A percentile compares a stretch with the other conserved stretches of the same genome.
Evolutionary conservation across 2,329 filamentous ascomycete species (phyloP).

Genomic region (Alternaria arbusti): DNA sequence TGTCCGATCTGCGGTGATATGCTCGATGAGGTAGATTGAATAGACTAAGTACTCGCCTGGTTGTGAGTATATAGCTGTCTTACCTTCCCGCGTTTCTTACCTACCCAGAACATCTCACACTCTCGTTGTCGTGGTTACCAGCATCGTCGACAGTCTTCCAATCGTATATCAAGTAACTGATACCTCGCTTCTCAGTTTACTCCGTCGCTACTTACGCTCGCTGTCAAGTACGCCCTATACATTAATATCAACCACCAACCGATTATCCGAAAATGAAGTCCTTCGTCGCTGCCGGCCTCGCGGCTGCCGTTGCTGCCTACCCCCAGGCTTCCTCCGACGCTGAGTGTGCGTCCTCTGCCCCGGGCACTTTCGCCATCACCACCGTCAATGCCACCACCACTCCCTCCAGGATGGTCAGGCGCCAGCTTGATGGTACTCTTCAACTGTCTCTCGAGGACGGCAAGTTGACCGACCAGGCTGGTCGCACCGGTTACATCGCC

Average conservation of each 20-base stretch:
- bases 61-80: constrained; percentile 40
- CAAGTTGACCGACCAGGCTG: constrained; percentile 68
- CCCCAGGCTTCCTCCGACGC: constrained; percentile 51
- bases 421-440: constrained; percentile 55
- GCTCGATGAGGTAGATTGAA: constrained; percentile 29
- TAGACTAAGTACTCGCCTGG: constrained; percentile 17
- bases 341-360: constrained; percentile 60
- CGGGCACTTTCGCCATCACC: constrained; percentile 66
- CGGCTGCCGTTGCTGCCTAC: constrained; percentile 35
- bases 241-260: constrained; percentile 13
- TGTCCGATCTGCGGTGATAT: constrained; percentile 29
- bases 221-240: constrained; percentile 15
- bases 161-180: constrained; percentile 33
- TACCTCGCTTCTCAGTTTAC: constrained; percentile 48
- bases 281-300: constrained; percentile 37
- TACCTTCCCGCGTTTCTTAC: constrained; percentile 18
- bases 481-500: constrained; percentile 79
- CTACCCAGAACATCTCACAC: constrained; percentile 20
- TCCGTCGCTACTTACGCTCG: constrained; percentile 28
- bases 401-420: constrained; percentile 31
- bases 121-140: constrained; percentile 37
- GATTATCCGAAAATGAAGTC: constrained; percentile 38
- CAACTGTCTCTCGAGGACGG: constrained; percentile 68
- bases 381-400: constrained; percentile 55
- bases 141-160: constrained; percentile 9